These are phyloP conservation scores for Sporothrix globosa DNA, from an alignment of 2,329 filamentous ascomycete species.

Conservation along the genomic window DNA sequence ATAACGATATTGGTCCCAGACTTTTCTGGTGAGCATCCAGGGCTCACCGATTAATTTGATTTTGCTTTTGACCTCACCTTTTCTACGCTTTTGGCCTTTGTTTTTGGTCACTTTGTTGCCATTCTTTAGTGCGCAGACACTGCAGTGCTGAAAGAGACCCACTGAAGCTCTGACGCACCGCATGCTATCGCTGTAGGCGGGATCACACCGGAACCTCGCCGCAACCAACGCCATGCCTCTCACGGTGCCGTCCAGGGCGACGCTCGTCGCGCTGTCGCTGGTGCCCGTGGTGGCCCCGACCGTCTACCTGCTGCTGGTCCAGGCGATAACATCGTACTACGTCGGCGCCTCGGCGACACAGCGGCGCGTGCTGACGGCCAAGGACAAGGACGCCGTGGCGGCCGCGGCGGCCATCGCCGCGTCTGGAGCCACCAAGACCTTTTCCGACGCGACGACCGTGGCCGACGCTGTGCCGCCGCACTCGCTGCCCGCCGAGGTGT, in stretches of 20 bases:
- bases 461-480: constrained; percentile 15
- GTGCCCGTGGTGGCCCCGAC: constrained; percentile 30
- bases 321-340: constrained; percentile 26
- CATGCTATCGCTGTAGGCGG: background rate
- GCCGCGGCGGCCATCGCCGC: background rate
- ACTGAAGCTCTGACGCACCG: background rate
- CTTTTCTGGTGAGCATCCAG: background rate
- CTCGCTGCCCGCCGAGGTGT: constrained; percentile 30
- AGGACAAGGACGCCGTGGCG: background rate
- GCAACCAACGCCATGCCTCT: constrained; percentile 8
- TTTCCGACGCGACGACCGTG: background rate
- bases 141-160: background rate
- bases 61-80: background rate
- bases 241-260: constrained; percentile 8
- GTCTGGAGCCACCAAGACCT: too few relatives aligned
- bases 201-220: background rate
- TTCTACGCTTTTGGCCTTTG: background rate
- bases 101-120: background rate
- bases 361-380: constrained; percentile 6
- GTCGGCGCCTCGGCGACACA: constrained; percentile 7
- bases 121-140: background rate
- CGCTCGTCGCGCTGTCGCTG: constrained; percentile 27
- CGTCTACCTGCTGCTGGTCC: constrained; percentile 27
- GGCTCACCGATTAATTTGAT: background rate
- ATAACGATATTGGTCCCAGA: background rate